Base-by-base conservation (phyloP, 495 filamentous ascomycete genomes). In the Aspergillus nanangensis region DNA sequence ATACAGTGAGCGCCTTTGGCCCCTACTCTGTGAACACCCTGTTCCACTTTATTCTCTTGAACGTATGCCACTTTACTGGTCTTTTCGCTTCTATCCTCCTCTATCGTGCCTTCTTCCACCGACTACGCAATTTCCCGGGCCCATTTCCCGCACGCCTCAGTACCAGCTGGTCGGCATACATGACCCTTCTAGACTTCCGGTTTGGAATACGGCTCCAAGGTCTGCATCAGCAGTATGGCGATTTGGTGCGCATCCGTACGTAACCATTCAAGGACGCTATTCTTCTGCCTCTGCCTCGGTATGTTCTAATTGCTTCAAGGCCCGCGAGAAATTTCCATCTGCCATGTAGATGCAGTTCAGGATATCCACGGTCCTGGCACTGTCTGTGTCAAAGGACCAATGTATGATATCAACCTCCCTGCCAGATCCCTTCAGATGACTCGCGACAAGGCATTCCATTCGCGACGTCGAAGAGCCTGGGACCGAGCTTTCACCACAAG, bases 41-140 rank as follows among this genome's bases (percentile, higher is more conserved):
- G 14, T 1, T 18, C 33, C 1, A 36, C 13, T 18, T 14, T 15
- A 3, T 36, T 5, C 7, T 7, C 20, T 36, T 1, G 14, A 39
- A 39, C 15, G 4, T 38, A 7, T 15, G 49, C 11, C 43, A 45
- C 36, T 21, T 43, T 11, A 8, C 25, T 1, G 34, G 34, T 8
- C 50, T 79, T 0, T 60, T 70, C 23, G 41, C 49, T 3, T 79
- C 74, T 50, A 70, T 81, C 14, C 34, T 61, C 17, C 31, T 67
- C 20, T 78, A 77, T 41, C 66, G 75, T 8, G 20, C 52, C 8
- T 72, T 62, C 47, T 69, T 75, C 44, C 69, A 76, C 42, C 60
- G 57, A 0, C 57, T 74, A 1, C 45, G 63, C 8, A 44, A 46
- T 11, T 75, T 70, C 36, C 68, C 67, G 5, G 68, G 70, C 0